These are phyloP conservation scores for Penicillium vulpinum DNA, from an alignment of 2,329 filamentous ascomycete species.

Conservation along the genomic window DNA sequence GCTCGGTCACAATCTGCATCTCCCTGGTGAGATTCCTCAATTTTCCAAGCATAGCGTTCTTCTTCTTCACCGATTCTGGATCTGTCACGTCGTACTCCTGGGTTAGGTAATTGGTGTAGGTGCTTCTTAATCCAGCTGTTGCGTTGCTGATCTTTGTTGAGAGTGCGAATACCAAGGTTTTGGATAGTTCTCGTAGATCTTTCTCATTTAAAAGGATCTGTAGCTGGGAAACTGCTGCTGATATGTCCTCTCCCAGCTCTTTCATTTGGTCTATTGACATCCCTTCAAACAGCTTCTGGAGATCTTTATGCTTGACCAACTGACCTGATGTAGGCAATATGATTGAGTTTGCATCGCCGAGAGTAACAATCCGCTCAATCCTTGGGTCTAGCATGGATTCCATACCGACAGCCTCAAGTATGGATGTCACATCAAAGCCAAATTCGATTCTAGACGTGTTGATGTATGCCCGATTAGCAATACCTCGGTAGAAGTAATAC, in stretches of 20 bases:
- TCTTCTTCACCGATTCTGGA: not conserved
- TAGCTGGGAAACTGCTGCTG: not conserved
- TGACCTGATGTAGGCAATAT: not conserved
- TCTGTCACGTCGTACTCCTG: not conserved
- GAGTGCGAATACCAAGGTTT: not conserved
- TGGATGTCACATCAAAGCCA: not conserved
- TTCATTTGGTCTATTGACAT: not conserved
- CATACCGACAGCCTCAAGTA: not conserved
- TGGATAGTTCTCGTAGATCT: not conserved
- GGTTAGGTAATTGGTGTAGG: not conserved
- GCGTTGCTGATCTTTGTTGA: not conserved
- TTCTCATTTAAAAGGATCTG: not conserved
- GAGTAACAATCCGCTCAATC: not conserved
- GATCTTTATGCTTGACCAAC: not conserved
- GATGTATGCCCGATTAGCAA: not conserved
- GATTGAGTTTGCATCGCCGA: not conserved
- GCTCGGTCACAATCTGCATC: not conserved
- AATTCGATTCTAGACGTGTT: conserved; percentile 9
- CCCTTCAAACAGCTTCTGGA: not conserved
- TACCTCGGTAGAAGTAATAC: not conserved
- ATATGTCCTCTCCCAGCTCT: not conserved
- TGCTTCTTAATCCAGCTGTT: not conserved
- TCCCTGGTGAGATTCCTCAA: not conserved
- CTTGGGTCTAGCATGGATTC: not conserved
- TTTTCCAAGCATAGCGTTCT: not conserved